phyloP scores from a whole-genome alignment of 2,329 filamentous ascomycete genomes.

The Coniochaeta pulveracea region DNA sequence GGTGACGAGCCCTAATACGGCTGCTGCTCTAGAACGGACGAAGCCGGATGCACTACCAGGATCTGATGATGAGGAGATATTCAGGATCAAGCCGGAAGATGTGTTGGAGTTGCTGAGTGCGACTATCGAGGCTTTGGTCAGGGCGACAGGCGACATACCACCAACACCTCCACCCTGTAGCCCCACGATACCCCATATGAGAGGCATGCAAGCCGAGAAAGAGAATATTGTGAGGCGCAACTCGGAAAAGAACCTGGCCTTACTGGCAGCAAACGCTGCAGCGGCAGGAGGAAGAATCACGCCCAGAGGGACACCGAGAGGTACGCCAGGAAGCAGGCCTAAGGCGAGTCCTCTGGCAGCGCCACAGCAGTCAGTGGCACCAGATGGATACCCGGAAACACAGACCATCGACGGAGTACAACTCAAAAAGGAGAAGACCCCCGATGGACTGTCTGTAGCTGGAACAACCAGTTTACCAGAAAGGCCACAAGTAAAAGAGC shows the following conservation, averaged over 20 bases:
- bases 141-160: slow-evolving; percentile 65
- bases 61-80: too few relatives aligned
- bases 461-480: too few relatives aligned
- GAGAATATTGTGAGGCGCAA: slow-evolving; percentile 46
- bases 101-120: slow-evolving; percentile 72
- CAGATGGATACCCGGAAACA: too few relatives aligned
- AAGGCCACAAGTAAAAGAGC: slow-evolving; percentile 19
- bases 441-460: too few relatives aligned
- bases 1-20: too few relatives aligned
- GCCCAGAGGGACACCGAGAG: slow-evolving; percentile 25
- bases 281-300: slow-evolving; percentile 8
- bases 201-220: slow-evolving; percentile 50
- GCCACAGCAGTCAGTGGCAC: too few relatives aligned
- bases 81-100: slow-evolving; percentile 54
- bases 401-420: too few relatives aligned
- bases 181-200: slow-evolving; percentile 54
- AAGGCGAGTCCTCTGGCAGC: too few relatives aligned
- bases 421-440: too few relatives aligned
- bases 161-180: slow-evolving; percentile 62
- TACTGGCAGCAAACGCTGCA: slow-evolving; percentile 15
- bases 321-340: slow-evolving; percentile 12
- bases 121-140: slow-evolving; percentile 59
- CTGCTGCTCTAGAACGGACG: too few relatives aligned
- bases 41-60: too few relatives aligned
- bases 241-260: slow-evolving; percentile 40